phyloP scores from a whole-genome alignment of 1,284 basidiomycete genomes.

The Cutaneotrichosporon curvatum region DNA sequence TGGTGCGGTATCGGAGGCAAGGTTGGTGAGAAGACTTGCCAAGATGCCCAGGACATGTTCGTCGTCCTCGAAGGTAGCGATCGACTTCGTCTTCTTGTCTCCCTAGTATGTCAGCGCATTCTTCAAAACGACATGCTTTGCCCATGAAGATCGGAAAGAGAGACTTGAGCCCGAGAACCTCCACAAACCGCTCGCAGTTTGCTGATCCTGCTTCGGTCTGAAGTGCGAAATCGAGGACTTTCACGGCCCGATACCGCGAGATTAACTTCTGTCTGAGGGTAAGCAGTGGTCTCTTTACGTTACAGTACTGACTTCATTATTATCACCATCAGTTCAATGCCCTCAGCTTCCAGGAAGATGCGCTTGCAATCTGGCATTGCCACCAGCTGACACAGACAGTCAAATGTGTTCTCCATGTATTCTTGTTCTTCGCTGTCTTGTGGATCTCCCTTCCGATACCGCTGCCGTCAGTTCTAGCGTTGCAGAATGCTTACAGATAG shows the following conservation, averaged over 20 bases:
- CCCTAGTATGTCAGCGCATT: conserved; percentile 14
- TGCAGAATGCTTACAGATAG: conserved; percentile 59
- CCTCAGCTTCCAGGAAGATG: conserved; percentile 82
- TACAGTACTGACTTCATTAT: conserved; percentile 73
- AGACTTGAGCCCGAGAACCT: conserved; percentile 76
- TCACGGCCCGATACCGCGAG: conserved; percentile 73
- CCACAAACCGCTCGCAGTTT: conserved; percentile 80
- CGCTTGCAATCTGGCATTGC: conserved; percentile 67
- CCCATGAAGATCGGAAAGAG: conserved; percentile 90
- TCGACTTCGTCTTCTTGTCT: conserved; percentile 56
- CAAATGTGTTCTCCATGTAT: conserved; percentile 95
- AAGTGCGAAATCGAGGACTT: conserved; percentile 84
- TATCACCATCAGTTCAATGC: conserved; percentile 90
- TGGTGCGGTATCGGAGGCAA: conserved; percentile 72
- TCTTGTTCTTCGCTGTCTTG: conserved; percentile 81
- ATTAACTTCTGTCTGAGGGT: conserved; percentile 66
- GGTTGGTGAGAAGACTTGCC: conserved; percentile 78
- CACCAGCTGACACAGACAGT: conserved; percentile 75
- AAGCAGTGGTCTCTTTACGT: not conserved
- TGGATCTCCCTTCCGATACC: conserved; percentile 78
- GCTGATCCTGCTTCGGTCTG: conserved; percentile 67
- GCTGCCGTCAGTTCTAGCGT: conserved; percentile 48
- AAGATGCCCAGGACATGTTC: conserved; percentile 83
- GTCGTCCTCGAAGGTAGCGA: conserved; percentile 65
- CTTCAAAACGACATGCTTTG: conserved; percentile 54